A percentile compares a stretch with the other conserved stretches of the same genome.
Conservation (phyloP, 2,329 filamentous ascomycete genomes). For the Chaetomium olivaceum region DNA sequence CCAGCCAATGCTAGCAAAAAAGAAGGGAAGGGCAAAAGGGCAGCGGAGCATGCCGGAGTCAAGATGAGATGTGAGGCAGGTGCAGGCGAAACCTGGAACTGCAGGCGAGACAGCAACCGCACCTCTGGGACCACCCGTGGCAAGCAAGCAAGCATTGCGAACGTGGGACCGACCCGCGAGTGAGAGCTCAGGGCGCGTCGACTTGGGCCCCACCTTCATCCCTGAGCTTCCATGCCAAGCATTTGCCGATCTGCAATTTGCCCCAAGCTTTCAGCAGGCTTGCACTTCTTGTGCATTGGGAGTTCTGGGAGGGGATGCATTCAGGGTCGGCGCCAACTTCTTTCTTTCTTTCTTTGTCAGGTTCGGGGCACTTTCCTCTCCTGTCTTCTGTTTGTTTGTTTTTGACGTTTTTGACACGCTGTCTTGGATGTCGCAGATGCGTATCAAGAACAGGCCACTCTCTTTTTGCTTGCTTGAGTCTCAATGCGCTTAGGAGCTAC, state of each 20-base stretch:
- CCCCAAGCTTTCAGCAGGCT: constrained; percentile 5
- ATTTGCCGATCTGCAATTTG: constrained; percentile 17
- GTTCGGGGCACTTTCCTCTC: neutral
- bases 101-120: neutral
- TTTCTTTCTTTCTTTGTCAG: neutral
- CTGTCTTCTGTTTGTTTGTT: no score
- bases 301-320: neutral
- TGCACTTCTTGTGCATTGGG: neutral
- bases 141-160: neutral
- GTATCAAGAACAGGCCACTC: neutral
- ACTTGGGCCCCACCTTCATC: neutral
- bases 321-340: neutral
- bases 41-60: neutral
- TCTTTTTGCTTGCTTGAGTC: neutral
- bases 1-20: no score
- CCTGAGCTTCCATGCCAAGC: constrained; percentile 6
- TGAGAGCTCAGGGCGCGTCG: neutral
- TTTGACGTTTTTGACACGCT: neutral
- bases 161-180: neutral
- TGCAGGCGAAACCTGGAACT: neutral
- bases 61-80: neutral
- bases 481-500: neutral
- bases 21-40: no score
- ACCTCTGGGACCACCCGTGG: neutral
- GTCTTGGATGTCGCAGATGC: neutral